phyloP scores from a whole-genome alignment of 169 alveolate genomes.

The Plasmodium sp. region DNA sequence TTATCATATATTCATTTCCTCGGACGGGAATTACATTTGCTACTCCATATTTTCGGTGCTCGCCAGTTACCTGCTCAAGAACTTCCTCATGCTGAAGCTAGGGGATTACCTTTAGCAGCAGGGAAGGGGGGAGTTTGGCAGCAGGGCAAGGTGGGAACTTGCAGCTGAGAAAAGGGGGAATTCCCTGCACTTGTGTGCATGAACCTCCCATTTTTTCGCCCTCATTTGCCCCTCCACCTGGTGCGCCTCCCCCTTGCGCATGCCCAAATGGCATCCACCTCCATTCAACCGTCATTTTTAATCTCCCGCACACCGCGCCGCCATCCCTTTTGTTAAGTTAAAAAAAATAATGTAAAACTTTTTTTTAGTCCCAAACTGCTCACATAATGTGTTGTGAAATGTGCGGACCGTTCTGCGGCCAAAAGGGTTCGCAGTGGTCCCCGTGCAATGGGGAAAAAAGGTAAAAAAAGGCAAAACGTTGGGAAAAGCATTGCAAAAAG shows the following conservation, averaged over 20 bases:
- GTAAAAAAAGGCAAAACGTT: neutral
- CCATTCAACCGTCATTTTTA: neutral
- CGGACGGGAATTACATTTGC: conserved; percentile 23
- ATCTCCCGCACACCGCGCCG: neutral
- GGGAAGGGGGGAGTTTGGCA: neutral
- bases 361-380: neutral
- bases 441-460: neutral
- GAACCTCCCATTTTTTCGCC: neutral
- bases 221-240: neutral
- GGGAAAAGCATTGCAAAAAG: neutral
- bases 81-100: conserved; percentile 34
- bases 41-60: conserved; percentile 65
- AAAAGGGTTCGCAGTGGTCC: neutral
- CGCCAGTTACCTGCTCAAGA: conserved; percentile 40
- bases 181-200: neutral
- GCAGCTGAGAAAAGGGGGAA: neutral
- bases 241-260: neutral
- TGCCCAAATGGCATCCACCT: neutral
- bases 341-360: neutral
- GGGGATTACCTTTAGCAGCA: conserved; percentile 2
- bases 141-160: neutral
- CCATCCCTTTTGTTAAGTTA: neutral
- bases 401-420: neutral
- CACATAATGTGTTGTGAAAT: neutral
- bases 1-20: conserved; percentile 59